Percentiles rank a stretch among this genome's conserved stretches.
Conservation (phyloP, 768 basidiomycete genomes). For the Amanita jacksonii region DNA sequence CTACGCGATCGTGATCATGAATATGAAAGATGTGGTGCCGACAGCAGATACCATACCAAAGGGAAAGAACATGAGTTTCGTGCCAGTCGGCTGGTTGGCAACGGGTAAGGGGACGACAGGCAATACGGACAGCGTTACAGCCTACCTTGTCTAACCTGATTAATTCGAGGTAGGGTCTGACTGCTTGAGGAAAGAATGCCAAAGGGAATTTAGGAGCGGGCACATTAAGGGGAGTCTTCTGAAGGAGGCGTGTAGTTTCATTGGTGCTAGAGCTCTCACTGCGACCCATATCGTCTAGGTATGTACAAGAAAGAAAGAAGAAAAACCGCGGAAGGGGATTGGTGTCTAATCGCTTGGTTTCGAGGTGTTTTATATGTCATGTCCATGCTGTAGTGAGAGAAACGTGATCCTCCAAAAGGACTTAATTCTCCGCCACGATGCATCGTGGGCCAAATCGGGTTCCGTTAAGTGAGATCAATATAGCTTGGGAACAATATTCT, state of each 20-base stretch:
- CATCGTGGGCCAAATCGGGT: too few species aligned
- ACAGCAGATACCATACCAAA: constrained; percentile 26
- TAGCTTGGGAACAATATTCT: too few species aligned
- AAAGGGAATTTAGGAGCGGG: constrained; percentile 23
- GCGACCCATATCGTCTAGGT: constrained; percentile 13
- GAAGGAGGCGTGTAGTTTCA: constrained; percentile 19
- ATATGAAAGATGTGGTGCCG: not conserved
- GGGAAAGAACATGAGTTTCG: constrained; percentile 44
- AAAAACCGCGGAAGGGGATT: not conserved
- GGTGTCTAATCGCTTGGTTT: constrained; percentile 2
- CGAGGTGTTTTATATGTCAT: too few species aligned
- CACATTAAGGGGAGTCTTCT: constrained; percentile 5
- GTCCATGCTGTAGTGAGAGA: too few species aligned
- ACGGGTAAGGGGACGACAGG: not conserved
- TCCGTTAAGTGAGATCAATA: too few species aligned
- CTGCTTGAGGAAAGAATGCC: constrained; percentile 13
- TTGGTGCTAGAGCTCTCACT: constrained; percentile 4
- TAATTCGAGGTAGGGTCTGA: constrained; percentile 37
- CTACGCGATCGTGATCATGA: constrained; percentile 16
- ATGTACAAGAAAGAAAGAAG: not conserved
- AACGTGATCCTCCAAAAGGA: too few species aligned
- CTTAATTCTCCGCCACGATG: too few species aligned
- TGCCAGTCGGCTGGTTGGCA: constrained; percentile 36
- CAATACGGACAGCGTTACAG: not conserved
- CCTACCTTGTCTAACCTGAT: constrained; percentile 38